Conservation (phyloP, 1,284 basidiomycete species). For the Stereum hirsutum region DNA sequence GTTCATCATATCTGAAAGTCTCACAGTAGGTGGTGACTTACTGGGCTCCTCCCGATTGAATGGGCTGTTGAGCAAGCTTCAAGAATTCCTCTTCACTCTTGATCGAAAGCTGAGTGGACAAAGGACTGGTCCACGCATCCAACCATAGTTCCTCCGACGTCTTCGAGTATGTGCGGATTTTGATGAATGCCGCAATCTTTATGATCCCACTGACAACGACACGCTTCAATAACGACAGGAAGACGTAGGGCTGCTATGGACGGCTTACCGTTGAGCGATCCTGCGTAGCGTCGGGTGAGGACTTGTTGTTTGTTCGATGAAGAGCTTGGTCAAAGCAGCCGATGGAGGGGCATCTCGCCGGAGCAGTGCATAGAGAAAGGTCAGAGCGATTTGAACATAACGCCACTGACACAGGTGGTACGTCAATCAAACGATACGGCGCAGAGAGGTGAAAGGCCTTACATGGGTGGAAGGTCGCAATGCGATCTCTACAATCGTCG, state of each 20-base stretch:
- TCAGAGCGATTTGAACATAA: constrained; percentile 74
- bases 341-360: constrained; percentile 67
- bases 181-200: constrained; percentile 71
- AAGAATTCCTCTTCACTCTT: constrained; percentile 39
- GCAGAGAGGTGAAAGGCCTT: constrained; percentile 17
- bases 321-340: constrained; percentile 59
- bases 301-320: constrained; percentile 62
- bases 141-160: constrained; percentile 69
- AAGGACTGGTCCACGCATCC: constrained; percentile 73
- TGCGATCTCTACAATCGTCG: constrained; percentile 63
- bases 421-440: background rate
- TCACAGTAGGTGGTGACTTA: constrained; percentile 20
- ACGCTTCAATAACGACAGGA: constrained; percentile 10
- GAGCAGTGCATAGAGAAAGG: constrained; percentile 66
- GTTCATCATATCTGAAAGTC: constrained; percentile 8
- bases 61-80: constrained; percentile 30
- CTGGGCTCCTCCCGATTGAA: constrained; percentile 22
- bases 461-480: constrained; percentile 63
- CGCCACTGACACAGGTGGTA: constrained; percentile 59
- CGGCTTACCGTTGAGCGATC: constrained; percentile 46
- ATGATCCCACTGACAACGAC: constrained; percentile 50
- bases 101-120: constrained; percentile 47
- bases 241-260: constrained; percentile 2
- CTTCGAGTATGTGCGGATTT: constrained; percentile 75
- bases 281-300: constrained; percentile 77